Evolutionary conservation across 139 green algal species (phyloP).

Genomic region (Helicosporidium sp.): DNA sequence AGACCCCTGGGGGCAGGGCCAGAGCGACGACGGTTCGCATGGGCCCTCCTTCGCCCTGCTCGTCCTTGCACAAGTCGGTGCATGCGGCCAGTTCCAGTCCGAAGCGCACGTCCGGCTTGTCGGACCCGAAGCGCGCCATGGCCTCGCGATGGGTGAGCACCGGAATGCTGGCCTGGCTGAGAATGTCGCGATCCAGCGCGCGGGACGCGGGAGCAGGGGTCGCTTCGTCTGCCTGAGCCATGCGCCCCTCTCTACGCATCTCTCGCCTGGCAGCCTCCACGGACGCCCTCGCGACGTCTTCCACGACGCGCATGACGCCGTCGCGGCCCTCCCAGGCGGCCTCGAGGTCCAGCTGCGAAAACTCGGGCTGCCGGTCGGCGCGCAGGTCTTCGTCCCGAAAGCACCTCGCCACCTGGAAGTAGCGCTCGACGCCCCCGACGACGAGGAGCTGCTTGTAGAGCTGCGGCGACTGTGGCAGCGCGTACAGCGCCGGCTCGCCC

Average conservation of each 20-base stretch:
- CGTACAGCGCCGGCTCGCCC: slow-evolving; percentile 48
- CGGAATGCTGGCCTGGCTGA: no score
- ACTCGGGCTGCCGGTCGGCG: slow-evolving; percentile 89
- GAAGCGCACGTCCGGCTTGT: slow-evolving; percentile 78
- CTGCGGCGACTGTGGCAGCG: slow-evolving; percentile 88
- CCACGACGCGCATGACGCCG: slow-evolving; percentile 68
- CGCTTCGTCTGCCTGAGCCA: no score
- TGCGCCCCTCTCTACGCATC: no score
- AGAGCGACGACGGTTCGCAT: no score
- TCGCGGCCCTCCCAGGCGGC: slow-evolving; percentile 69
- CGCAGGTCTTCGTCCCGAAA: slow-evolving; percentile 91
- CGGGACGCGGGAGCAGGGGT: no score
- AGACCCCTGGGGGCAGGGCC: no score
- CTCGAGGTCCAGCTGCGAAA: slow-evolving; percentile 96
- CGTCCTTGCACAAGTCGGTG: no score
- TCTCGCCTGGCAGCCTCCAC: no score
- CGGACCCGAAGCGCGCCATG: slow-evolving; percentile 56
- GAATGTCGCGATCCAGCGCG: no score
- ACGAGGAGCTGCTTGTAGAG: slow-evolving; percentile 99
- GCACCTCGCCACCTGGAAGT: slow-evolving; percentile 87
- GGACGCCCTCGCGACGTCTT: no score
- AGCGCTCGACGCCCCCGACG: slow-evolving; percentile 81
- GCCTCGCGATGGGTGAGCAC: slow-evolving; percentile 77
- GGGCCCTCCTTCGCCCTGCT: no score
- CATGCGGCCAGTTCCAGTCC: slow-evolving; percentile 55